phyloP scores from a whole-genome alignment of 2,329 filamentous ascomycete species.

The Sporothrix mexicana region DNA sequence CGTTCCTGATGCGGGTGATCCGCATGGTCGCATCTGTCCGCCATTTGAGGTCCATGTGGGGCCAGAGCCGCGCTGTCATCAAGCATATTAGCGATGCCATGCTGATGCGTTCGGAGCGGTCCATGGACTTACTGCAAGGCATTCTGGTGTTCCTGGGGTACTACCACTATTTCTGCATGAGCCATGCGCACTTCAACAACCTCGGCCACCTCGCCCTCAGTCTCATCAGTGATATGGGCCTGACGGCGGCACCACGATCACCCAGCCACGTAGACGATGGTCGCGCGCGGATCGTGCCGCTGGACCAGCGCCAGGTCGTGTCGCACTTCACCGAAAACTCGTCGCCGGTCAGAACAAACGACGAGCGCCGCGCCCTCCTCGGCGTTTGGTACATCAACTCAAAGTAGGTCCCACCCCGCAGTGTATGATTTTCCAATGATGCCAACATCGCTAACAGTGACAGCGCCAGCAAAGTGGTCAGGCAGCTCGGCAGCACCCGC shows the following conservation, averaged over 20 bases:
- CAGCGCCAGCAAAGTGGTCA: constrained; percentile 11
- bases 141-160: constrained; percentile 18
- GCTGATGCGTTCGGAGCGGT: constrained; percentile 20
- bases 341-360: neutral
- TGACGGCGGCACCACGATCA: neutral
- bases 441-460: neutral
- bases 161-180: constrained; percentile 25
- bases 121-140: constrained; percentile 19
- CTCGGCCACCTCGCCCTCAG: constrained; percentile 8
- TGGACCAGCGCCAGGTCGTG: neutral
- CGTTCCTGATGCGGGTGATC: constrained; percentile 23
- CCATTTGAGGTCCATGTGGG: constrained; percentile 20
- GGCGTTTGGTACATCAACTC: constrained; percentile 20
- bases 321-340: neutral
- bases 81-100: constrained; percentile 22
- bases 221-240: constrained; percentile 16
- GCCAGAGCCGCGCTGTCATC: constrained; percentile 25
- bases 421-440: too few species aligned
- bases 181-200: constrained; percentile 23
- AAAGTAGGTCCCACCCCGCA: neutral
- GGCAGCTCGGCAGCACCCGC: neutral
- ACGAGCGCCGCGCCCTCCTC: constrained; percentile 4
- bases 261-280: neutral
- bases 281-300: neutral
- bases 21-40: constrained; percentile 22